A percentile compares a stretch with the other conserved stretches of the same genome.
Evolutionary conservation across 139 green algal species (phyloP).

Genomic region (Auxenochlorella pyrenoidosa): DNA sequence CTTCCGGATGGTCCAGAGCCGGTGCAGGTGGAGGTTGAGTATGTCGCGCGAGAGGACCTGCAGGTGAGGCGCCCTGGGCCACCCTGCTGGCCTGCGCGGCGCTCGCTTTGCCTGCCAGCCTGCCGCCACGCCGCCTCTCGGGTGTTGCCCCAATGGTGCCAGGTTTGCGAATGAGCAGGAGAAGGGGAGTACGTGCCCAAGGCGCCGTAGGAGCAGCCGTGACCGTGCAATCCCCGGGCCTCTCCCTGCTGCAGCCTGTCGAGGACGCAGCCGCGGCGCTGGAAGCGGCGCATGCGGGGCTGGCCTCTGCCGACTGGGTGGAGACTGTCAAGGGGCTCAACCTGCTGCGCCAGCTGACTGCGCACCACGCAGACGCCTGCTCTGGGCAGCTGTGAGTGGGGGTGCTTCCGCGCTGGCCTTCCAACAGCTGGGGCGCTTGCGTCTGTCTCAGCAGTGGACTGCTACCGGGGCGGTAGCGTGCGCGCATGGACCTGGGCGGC

Average conservation of each 20-base stretch:
- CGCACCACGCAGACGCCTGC: constrained; percentile 36
- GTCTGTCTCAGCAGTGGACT: too few relatives aligned
- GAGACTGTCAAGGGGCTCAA: constrained; percentile 30
- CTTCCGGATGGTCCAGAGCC: constrained; percentile 61
- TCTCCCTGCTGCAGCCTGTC: constrained; percentile 16
- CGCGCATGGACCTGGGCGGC: too few relatives aligned
- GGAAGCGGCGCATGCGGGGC: neutral
- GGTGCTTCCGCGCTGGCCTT: neutral
- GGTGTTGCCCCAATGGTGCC: neutral
- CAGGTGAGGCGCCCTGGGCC: neutral
- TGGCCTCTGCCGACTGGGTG: constrained; percentile 50
- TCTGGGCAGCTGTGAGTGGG: constrained; percentile 28
- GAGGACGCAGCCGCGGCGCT: constrained; percentile 1
- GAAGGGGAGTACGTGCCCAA: neutral
- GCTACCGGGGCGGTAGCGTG: too few relatives aligned
- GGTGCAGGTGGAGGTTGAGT: constrained; percentile 56
- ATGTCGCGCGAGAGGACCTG: constrained; percentile 41
- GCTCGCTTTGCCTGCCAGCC: neutral
- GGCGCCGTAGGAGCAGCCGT: neutral
- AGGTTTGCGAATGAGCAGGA: neutral
- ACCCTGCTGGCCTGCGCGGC: neutral
- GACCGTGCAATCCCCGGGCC: neutral
- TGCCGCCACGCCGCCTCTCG: too few relatives aligned
- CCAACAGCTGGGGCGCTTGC: neutral
- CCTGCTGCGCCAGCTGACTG: constrained; percentile 45